Evolutionary conservation across 75 land plant species (phyloP), one percentile per base, ranked within the genome.

Genomic region (Chamaecyparis obtusa): DNA sequence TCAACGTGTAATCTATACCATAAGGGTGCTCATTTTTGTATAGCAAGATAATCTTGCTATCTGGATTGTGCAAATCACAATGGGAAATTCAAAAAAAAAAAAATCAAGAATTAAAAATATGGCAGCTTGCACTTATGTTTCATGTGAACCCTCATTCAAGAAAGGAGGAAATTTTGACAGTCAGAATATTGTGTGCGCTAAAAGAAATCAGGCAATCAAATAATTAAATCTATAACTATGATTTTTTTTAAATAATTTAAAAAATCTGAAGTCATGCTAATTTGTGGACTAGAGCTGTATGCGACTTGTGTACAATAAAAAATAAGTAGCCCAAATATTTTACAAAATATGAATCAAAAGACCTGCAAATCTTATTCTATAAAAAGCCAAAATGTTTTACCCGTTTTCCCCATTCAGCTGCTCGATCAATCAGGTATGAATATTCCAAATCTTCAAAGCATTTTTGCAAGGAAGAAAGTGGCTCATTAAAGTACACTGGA

Each of bases 391-490:
- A 44, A n/a, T 9, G 14, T 5, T 15, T 67, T 83, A 95, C 96
- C 96, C 88, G 91, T 79, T 91, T 93, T 54, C 96, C 96, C 91
- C 91, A 92, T 49, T 89, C 93, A 43, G 86, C 88, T 30, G 96
- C 96, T 24, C 90, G 90, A 90, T 95, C 96, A 84, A 95, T 92
- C 83, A 95, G 88, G 82, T 95, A 94, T 3, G 96, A 95, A 82
- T 95, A 95, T 86, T 95, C 96, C 89, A 95, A 83, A 91, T 95
- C 96, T 85, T 95, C 96, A 88, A 95, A 94, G 79, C 96, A 95
- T 48, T 94, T 94, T 85, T 95, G 96, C 83, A 95, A 87, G 30
- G 95, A 93, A 56, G 95, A 93, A 60, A 95, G 95, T 60, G 96
- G 96, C 86, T 95, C 96, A 87, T 95, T 95, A 85, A 95, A 95